Base-by-base conservation (phyloP, 441 rosid genomes). In the Euphorbia schlechtendalii region DNA sequence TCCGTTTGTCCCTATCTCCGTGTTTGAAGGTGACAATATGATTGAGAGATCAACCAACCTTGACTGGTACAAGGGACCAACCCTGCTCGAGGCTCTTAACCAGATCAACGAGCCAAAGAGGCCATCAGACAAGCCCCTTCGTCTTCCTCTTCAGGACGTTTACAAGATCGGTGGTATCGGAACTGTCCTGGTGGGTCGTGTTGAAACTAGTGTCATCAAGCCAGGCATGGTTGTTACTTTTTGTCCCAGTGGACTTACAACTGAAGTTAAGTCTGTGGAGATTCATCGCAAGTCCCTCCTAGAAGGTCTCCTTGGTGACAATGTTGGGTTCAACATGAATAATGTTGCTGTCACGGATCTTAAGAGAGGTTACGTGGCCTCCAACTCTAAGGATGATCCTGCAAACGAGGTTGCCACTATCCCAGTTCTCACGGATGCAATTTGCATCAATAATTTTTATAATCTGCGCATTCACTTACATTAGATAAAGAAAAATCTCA, bases 301-400 rank as follows among this genome's bases (percentile, higher is more conserved):
- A 24, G 89, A 84, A 75, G 86, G 83, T 0, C 86, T 82, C 28
- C 89, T 85, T 0, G 87, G 92, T 38, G 89, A 84, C 77, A 83
- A 82, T 1, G 91, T 83, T 0, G 92, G 92, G 8, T 86, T 86
- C 80, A 86, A 85, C 0, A 91, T 89, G 3, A 59, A 59, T 49
- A 59, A 59, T 12, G 63, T 59, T 15, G 63, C 63, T 3, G 63
- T 59, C 10, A 59, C 38, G 21, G 63, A 59, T 59, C 63, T 59
- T 10, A 59, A 59, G 63, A 59, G 63, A 59, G 96, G 96, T 9
- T 84, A 1, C 0, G 95, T 90, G 21, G 96, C 96, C 9, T 81
- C 85, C 0, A 86, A 86, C 83, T 86, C 92, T 3, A 86, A 86
- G 82, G 89, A 86, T 21, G 89, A 86, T 65, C 92, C 94, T 0